Conservation (phyloP, 192 early-diverging fungal genomes). For the Piromyces finnis region DNA sequence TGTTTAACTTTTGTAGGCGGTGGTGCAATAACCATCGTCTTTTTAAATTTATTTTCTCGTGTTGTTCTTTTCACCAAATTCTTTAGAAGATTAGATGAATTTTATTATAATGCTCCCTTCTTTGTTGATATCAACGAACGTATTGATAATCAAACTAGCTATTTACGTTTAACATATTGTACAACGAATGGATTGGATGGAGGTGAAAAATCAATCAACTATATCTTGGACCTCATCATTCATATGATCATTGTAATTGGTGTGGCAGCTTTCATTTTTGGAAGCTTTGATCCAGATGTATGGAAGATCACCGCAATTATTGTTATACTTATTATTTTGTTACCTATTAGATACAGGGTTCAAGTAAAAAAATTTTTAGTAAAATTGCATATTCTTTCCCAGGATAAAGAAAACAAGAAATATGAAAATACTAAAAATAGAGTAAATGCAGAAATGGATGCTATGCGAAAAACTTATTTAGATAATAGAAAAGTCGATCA, state of each 20-base stretch:
- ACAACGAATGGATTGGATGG: background rate
- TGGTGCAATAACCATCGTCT: background rate
- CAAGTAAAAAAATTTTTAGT: background rate
- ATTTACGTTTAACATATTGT: background rate
- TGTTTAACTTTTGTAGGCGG: background rate
- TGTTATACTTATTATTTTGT: background rate
- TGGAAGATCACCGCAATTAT: background rate
- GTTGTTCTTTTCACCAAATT: background rate
- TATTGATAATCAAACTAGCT: background rate
- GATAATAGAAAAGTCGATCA: background rate
- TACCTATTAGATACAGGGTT: background rate
- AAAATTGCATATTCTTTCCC: background rate
- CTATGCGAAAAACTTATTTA: background rate
- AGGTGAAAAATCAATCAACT: background rate
- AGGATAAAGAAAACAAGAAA: background rate
- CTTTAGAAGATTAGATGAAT: background rate
- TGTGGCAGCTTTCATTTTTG: background rate
- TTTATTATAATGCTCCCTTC: background rate
- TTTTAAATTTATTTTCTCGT: background rate
- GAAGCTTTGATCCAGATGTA: background rate
- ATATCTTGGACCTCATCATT: background rate
- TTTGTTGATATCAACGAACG: background rate
- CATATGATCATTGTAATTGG: background rate
- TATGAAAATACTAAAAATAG: background rate
- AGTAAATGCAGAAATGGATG: background rate